Evolutionary conservation across 1,139 yeast genomes (phyloP), one percentile per base, ranked within the genome.

Genomic region (Scheffersomyces cryptocercus): DNA sequence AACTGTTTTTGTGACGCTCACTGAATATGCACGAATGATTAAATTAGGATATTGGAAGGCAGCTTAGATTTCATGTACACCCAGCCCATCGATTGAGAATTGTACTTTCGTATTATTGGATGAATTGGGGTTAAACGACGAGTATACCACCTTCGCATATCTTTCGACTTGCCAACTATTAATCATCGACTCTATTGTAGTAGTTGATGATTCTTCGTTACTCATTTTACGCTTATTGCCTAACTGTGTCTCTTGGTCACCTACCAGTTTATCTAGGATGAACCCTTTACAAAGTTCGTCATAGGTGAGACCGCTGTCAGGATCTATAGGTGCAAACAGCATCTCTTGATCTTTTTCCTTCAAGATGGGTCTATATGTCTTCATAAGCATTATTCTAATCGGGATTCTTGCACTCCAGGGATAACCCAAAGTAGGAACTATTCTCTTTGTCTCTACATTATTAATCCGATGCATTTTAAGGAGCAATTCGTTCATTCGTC

Each of bases 371-470:
- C 54, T 55, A 46, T 73, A 73, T 3, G 57, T 45, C 43, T 73
- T 73, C 62, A 59, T 57, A 12, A 73, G 48, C 45, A 71, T 50
- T 4, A 73, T 59, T 40, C 73, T 55, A 26, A 61, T 62, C 10
- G 56, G 48, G 8, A 71, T 56, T 15, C 69, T 57, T 40, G 64
- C 65, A 13, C 68, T 53, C 79, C 79, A 73, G 5, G 66, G 63
- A 46, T 70, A 68, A 0, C 78, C 78, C 37, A 73, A 54, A 5
- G 76, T 65, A 0, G 78, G 77, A 1, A 73, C 63, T 13, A 59
- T 60, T 36, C 50, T 57, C 33, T 58, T 64, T 8, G 68, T 59
- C 16, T 44, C 38, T 24, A 28, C n/a, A 29, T 38, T 34, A 8
- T 24, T 44, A 12, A 49, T 40, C 16, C 41, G 40, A 39, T 58